Evolutionary conservation across 345 rosid species (phyloP).

Genomic region (Murraya koenigii): DNA sequence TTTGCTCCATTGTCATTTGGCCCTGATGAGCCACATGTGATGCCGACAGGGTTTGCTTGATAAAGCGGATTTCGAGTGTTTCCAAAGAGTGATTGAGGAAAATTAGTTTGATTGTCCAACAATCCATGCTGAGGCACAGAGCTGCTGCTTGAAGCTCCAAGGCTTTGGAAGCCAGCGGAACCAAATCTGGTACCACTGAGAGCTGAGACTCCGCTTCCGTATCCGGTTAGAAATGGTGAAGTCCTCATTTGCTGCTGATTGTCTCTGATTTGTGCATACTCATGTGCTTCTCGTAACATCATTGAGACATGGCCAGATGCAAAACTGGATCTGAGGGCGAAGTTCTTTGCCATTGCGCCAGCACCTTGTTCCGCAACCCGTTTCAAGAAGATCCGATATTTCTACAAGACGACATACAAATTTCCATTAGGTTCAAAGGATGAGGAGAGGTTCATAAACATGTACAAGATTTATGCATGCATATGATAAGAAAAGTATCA

Average conservation of each 20-base stretch:
- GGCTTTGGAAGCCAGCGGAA: neutral
- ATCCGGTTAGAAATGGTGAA: constrained; percentile 4
- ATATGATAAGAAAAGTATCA: no score
- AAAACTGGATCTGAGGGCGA: constrained; percentile 29
- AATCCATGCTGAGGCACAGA: neutral
- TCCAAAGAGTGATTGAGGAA: constrained; percentile 8
- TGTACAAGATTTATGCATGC: no score
- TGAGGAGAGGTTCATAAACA: neutral
- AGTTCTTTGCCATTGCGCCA: neutral
- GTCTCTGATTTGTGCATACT: neutral
- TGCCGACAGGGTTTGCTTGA: neutral
- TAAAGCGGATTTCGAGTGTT: neutral
- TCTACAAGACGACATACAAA: constrained; percentile 34
- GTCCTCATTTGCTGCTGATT: neutral
- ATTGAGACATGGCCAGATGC: constrained; percentile 19
- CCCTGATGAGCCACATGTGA: neutral
- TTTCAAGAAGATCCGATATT: constrained; percentile 62
- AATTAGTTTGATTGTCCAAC: neutral
- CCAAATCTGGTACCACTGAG: neutral
- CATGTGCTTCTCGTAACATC: neutral
- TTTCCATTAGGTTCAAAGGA: neutral
- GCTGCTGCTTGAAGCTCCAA: constrained; percentile 13
- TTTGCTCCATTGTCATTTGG: neutral
- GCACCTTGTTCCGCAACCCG: constrained; percentile 35
- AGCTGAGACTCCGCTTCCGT: neutral